Percentiles rank a stretch among this genome's conserved stretches.
phyloP scores from a whole-genome alignment of 306 rosid species.

The Hippophae tibetana region DNA sequence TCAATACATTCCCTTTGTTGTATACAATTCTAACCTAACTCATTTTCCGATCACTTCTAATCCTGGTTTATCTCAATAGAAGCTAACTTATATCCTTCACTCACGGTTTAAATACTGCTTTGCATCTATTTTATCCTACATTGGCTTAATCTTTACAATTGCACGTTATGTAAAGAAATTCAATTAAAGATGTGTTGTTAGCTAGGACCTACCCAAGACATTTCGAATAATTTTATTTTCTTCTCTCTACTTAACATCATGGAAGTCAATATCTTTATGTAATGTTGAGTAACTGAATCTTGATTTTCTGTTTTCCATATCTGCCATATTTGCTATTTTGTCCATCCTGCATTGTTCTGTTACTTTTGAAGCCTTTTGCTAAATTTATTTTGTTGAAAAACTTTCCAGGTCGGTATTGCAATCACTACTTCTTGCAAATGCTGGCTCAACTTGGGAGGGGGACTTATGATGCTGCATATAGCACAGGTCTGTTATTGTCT shows the following conservation, averaged over 20 bases:
- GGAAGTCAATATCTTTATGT: not conserved
- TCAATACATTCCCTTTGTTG: too few relatives aligned
- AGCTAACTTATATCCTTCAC: too few relatives aligned
- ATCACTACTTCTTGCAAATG: constrained; percentile 88
- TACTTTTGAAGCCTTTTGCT: not conserved
- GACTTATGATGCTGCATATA: constrained; percentile 52
- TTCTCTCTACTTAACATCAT: not conserved
- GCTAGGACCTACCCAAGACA: too few relatives aligned
- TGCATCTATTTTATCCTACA: too few relatives aligned
- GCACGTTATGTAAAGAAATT: too few relatives aligned
- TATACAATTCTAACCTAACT: too few relatives aligned
- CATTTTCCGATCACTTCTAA: too few relatives aligned
- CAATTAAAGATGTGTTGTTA: too few relatives aligned
- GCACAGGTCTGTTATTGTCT: constrained; percentile 45
- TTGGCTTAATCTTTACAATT: too few relatives aligned
- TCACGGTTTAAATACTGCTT: too few relatives aligned
- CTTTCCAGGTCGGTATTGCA: constrained; percentile 66
- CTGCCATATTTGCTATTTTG: not conserved
- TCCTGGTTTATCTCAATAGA: too few relatives aligned
- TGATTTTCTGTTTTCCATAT: not conserved
- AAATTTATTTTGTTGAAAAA: constrained; percentile 16
- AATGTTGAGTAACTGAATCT: not conserved
- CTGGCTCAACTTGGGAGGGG: constrained; percentile 78
- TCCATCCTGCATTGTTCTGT: not conserved
- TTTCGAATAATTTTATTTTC: not conserved